Evolutionary conservation across 345 rosid genomes (phyloP), one percentile per base, ranked within the genome.

Genomic region (Eucalyptus guilfoylei): DNA sequence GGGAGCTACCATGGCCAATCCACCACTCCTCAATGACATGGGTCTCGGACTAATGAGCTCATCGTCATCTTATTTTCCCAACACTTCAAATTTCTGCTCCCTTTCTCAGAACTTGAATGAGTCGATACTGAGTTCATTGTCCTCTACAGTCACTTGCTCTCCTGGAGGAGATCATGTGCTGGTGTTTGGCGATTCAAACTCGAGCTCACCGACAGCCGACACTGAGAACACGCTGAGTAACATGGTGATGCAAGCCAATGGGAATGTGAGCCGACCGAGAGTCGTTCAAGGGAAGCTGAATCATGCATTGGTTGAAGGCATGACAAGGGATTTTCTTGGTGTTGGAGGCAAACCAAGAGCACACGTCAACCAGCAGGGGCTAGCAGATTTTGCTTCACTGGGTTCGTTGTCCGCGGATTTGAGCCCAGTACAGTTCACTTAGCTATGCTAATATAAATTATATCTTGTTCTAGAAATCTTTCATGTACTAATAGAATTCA

Each of bases 311-410:
- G 47, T 40, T 11, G 47, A 76, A 40, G 47, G 85, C 85, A 76
- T 92, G 48, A 93, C 94, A 2, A 91, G 94, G 89, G 94, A 93
- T 89, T 93, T 93, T 86, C 92, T 93, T 50, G 94, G 94, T 5
- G 94, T 92, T 10, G 94, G 93, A 62, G 91, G 90, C 28, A 91
- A 91, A 69, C 89, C 88, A 15, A 88, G 92, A 37, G 88, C 90
- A 15, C 85, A 89, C 62, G 80, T 89, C 37, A 90, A 91, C 24
- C 91, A 92, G 17, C 85, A 76, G 44, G 85, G 47, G 30, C 47
- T 76, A 76, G 47, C 85, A 40, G 85, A 76, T 76, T 76, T 76
- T 40, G 47, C 85, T 2, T 76, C 85, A 21, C 85, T 40, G 85
- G 85, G 47, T 40, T 40, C 85, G 24, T 40, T 76, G 47, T 76